Percentiles rank a stretch among this genome's conserved stretches.
These are phyloP conservation scores for Calophaca sinica DNA, from an alignment of 306 rosid genomes.

Conservation along the genomic window DNA sequence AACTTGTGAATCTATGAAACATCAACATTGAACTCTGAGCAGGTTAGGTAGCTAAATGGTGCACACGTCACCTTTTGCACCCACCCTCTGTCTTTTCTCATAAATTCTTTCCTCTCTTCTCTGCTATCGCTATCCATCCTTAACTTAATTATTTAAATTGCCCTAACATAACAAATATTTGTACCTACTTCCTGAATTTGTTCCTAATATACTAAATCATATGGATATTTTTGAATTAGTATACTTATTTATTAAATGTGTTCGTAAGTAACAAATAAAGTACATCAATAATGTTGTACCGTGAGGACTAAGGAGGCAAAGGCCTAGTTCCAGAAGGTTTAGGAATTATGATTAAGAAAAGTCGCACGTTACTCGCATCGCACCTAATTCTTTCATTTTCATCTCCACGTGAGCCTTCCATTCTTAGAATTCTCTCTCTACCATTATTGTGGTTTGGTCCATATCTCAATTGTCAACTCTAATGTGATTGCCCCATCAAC, in stretches of 20 bases:
- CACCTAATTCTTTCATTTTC: constrained; percentile 49
- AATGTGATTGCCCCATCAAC: no score
- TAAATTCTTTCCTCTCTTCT: constrained; percentile 9
- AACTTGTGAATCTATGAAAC: constrained; percentile 25
- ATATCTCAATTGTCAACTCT: not conserved
- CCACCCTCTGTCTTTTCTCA: constrained; percentile 52
- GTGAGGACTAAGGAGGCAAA: constrained; percentile 23
- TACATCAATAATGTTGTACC: not conserved
- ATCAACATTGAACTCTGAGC: constrained; percentile 28
- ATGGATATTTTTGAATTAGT: not conserved
- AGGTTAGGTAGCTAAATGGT: constrained; percentile 41
- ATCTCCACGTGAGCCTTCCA: constrained; percentile 31
- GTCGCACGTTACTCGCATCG: constrained; percentile 34
- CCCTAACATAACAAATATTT: no score
- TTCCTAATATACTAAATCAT: not conserved
- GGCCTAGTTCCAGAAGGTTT: constrained; percentile 44
- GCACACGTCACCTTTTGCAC: constrained; percentile 48
- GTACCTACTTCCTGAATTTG: constrained; percentile 1
- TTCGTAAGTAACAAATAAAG: not conserved
- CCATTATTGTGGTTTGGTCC: constrained; percentile 17
- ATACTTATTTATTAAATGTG: not conserved
- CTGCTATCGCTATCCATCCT: not conserved
- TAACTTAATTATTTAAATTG: no score
- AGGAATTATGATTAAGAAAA: not conserved
- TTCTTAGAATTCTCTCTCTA: constrained; percentile 27